Conservation (phyloP, 1,284 basidiomycete genomes). For the Paramarasmius palmivorus region DNA sequence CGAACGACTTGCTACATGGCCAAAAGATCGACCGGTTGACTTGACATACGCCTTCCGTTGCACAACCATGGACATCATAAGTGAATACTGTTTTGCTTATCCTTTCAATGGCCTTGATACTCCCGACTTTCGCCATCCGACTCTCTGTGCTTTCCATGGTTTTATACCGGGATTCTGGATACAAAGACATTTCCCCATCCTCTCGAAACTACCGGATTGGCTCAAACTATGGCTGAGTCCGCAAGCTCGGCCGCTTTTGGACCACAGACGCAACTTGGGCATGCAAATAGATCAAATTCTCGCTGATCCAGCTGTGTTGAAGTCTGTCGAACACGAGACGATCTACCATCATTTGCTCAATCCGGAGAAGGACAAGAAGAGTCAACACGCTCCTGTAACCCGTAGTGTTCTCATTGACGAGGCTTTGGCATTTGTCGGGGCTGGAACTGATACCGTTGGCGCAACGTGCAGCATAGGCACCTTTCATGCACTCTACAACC, state of each 20-base stretch:
- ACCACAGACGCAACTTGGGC: background rate
- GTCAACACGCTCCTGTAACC: conserved; percentile 1
- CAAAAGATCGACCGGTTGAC: background rate
- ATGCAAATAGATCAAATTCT: conserved; percentile 13
- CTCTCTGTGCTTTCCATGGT: conserved; percentile 16
- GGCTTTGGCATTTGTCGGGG: conserved; percentile 9
- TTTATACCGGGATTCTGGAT: conserved; percentile 36
- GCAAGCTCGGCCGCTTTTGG: background rate
- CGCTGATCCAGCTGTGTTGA: conserved; percentile 6
- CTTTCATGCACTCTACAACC: conserved; percentile 15
- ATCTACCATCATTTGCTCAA: conserved; percentile 18
- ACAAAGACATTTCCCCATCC: background rate
- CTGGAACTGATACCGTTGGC: conserved; percentile 16
- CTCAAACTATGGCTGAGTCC: background rate
- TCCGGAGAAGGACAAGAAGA: background rate
- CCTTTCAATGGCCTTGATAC: background rate
- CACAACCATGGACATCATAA: conserved; percentile 1
- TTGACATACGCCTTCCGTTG: background rate
- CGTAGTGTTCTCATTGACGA: conserved; percentile 13
- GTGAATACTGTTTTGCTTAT: background rate
- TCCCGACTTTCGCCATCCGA: background rate
- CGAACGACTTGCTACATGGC: background rate
- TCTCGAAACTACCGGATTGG: background rate
- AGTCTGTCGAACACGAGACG: conserved; percentile 13
- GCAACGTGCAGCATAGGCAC: conserved; percentile 5